phyloP scores from a whole-genome alignment of 495 filamentous ascomycete genomes.

The Rostrohypoxylon terebratum region DNA sequence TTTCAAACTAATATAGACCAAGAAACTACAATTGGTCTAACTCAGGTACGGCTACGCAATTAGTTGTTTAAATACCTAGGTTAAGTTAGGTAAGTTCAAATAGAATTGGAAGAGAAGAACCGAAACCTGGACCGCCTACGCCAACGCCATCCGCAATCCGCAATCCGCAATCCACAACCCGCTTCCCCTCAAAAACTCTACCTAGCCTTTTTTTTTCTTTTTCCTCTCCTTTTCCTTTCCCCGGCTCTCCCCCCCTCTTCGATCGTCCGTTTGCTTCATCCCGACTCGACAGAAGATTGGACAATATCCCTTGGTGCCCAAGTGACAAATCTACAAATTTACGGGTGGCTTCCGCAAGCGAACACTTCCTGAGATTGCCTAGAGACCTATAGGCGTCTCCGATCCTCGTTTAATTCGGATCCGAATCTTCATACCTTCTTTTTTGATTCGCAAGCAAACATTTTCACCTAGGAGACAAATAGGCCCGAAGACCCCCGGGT shows the following conservation, averaged over 20 bases:
- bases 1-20: slow-evolving; percentile 11
- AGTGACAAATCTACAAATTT: slow-evolving; percentile 26
- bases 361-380: slow-evolving; percentile 15
- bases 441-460: slow-evolving; percentile 37
- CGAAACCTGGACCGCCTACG: not conserved
- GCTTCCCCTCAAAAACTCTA: not conserved
- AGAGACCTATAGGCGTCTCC: slow-evolving; percentile 19
- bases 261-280: slow-evolving; percentile 29
- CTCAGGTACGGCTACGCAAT: slow-evolving; percentile 14
- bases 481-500: slow-evolving; percentile 43
- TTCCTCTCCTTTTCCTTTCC: not conserved
- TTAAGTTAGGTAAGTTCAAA: slow-evolving; percentile 13
- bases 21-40: slow-evolving; percentile 29
- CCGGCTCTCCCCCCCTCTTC: not conserved
- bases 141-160: slow-evolving; percentile 12
- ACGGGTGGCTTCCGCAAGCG: slow-evolving; percentile 28
- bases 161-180: not conserved
- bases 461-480: slow-evolving; percentile 27
- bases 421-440: slow-evolving; percentile 29
- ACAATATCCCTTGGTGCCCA: slow-evolving; percentile 21
- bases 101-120: slow-evolving; percentile 19
- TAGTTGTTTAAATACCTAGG: slow-evolving; percentile 21
- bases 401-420: slow-evolving; percentile 43
- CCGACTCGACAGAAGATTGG: slow-evolving; percentile 12
- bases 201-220: slow-evolving; percentile 15